These are phyloP conservation scores for Zalaria sp. DNA, from an alignment of 2,329 filamentous ascomycete genomes.

Conservation along the genomic window DNA sequence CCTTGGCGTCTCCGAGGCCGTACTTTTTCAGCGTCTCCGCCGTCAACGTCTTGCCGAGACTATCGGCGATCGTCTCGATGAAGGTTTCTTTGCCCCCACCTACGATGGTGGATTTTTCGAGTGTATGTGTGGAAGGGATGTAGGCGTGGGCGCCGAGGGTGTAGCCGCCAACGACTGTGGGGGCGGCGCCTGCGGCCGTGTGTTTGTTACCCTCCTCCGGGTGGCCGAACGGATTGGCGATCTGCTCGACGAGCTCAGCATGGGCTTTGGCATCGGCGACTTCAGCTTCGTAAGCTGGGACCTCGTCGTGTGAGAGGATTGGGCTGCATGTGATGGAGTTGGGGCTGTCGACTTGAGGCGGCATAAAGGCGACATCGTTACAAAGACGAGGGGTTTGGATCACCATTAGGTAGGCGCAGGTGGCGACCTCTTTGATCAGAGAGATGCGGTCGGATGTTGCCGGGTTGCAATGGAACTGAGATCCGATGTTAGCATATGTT, in stretches of 20 bases:
- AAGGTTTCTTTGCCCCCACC: slow-evolving; percentile 39
- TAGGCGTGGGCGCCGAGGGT: slow-evolving; percentile 42
- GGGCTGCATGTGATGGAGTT: slow-evolving; percentile 65
- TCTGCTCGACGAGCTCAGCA: neutral
- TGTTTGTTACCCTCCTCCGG: neutral
- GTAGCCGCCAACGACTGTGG: slow-evolving; percentile 40
- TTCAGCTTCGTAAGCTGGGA: slow-evolving; percentile 17
- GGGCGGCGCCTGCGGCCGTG: slow-evolving; percentile 8
- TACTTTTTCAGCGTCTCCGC: slow-evolving; percentile 39
- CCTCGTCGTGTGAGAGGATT: slow-evolving; percentile 47
- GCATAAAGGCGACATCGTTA: slow-evolving; percentile 72
- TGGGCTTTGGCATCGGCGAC: slow-evolving; percentile 5
- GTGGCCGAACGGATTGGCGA: slow-evolving; percentile 4
- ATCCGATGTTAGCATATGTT: neutral
- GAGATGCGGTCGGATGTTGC: slow-evolving; percentile 64
- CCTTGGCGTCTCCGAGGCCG: slow-evolving; percentile 52
- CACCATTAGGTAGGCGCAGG: slow-evolving; percentile 86
- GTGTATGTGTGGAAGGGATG: slow-evolving; percentile 39
- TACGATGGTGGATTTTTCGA: slow-evolving; percentile 38
- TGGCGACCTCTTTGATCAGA: slow-evolving; percentile 86
- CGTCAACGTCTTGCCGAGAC: slow-evolving; percentile 36
- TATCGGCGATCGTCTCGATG: slow-evolving; percentile 36
- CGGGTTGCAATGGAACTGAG: slow-evolving; percentile 62
- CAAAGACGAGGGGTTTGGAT: slow-evolving; percentile 81
- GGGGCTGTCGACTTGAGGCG: slow-evolving; percentile 61